Evolutionary conservation across 1,284 basidiomycete genomes (phyloP).

Genomic region (Leccinum ponderosum): DNA sequence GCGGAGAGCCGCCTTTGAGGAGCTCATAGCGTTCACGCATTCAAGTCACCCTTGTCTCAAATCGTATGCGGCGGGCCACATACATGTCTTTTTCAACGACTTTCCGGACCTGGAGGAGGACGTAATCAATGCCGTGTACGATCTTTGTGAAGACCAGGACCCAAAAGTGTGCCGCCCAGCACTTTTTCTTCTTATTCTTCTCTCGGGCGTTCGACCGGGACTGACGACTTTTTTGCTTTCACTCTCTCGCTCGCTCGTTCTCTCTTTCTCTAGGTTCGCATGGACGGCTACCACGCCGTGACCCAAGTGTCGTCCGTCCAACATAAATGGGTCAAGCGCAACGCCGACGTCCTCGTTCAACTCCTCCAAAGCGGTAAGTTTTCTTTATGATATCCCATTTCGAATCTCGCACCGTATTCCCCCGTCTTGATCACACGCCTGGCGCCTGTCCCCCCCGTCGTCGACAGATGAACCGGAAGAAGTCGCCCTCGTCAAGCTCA

Average conservation of each 20-base stretch:
- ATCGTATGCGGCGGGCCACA: slow-evolving; percentile 56
- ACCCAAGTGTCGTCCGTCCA: slow-evolving; percentile 60
- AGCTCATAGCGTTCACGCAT: slow-evolving; percentile 31
- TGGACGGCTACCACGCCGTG: slow-evolving; percentile 65
- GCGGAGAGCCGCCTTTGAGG: slow-evolving; percentile 27
- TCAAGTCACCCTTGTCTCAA: slow-evolving; percentile 38
- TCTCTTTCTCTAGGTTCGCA: slow-evolving; percentile 53
- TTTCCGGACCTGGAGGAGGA: slow-evolving; percentile 71
- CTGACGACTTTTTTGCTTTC: slow-evolving; percentile 8
- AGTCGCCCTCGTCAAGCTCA: slow-evolving; percentile 58
- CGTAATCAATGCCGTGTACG: slow-evolving; percentile 72
- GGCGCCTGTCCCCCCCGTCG: slow-evolving; percentile 7
- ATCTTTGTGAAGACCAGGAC: slow-evolving; percentile 69
- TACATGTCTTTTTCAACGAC: slow-evolving; percentile 59
- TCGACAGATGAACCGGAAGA: slow-evolving; percentile 63
- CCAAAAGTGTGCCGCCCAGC: slow-evolving; percentile 41
- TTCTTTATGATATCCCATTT: neutral
- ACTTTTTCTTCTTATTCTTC: neutral
- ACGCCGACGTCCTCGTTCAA: slow-evolving; percentile 71
- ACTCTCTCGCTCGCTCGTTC: neutral
- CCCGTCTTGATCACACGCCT: slow-evolving; percentile 25
- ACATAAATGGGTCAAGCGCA: slow-evolving; percentile 62
- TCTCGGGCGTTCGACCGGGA: slow-evolving; percentile 1
- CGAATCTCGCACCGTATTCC: slow-evolving; percentile 8
- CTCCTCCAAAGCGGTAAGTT: slow-evolving; percentile 70